phyloP scores from a whole-genome alignment of 805 yeast species.

The Hanseniaspora lindneri region DNA sequence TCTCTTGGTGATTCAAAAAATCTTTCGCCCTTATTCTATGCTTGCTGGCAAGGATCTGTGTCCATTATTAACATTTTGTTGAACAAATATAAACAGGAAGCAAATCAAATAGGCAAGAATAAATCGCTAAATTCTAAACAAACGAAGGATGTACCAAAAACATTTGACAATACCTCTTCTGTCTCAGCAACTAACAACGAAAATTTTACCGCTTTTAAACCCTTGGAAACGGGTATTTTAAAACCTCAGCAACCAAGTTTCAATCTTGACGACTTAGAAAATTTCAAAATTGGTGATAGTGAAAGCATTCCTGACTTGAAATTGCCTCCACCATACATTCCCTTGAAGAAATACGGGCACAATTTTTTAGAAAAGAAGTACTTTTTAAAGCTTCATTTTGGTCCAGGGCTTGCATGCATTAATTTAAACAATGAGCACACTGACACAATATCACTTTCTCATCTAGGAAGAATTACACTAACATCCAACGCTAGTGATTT shows the following conservation, averaged over 20 bases:
- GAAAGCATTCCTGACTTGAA: constrained; percentile 83
- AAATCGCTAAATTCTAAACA: neutral
- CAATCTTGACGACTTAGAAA: constrained; percentile 20
- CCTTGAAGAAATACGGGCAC: constrained; percentile 88
- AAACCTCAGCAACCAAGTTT: constrained; percentile 18
- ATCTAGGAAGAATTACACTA: constrained; percentile 74
- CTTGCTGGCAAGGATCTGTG: constrained; percentile 89
- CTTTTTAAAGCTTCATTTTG: constrained; percentile 63
- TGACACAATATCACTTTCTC: constrained; percentile 30
- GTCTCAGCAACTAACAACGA: neutral
- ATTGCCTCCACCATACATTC: constrained; percentile 92
- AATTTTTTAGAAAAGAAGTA: constrained; percentile 85
- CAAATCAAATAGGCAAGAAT: neutral
- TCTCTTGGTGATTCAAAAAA: constrained; percentile 66
- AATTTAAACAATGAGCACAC: constrained; percentile 35
- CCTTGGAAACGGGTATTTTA: constrained; percentile 13
- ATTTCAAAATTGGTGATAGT: constrained; percentile 27
- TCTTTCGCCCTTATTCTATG: constrained; percentile 69
- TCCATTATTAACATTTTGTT: constrained; percentile 62
- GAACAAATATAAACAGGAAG: constrained; percentile 7
- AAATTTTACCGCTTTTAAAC: neutral
- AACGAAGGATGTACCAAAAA: neutral
- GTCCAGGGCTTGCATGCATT: constrained; percentile 37
- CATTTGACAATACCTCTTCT: neutral
- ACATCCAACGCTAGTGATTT: constrained; percentile 65